Evolutionary conservation across 1,284 basidiomycete genomes (phyloP).

Genomic region (Chalciporus sp.): DNA sequence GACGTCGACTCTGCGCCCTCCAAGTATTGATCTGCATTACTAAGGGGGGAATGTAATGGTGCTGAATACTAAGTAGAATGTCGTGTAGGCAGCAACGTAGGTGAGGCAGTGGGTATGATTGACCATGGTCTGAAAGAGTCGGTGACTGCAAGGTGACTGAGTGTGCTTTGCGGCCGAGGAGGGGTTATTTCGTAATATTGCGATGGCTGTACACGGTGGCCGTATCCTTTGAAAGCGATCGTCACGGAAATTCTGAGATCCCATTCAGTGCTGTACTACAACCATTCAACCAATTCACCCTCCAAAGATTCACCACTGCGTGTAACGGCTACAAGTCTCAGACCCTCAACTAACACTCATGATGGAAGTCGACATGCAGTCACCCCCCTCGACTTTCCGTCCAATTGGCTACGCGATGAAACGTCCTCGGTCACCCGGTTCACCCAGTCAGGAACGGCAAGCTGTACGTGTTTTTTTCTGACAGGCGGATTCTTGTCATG

Average conservation of each 20-base stretch:
- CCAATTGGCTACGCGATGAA: slow-evolving; percentile 40
- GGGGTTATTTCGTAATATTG: too few species aligned
- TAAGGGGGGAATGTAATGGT: not conserved
- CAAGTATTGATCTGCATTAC: too few species aligned
- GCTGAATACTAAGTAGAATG: not conserved
- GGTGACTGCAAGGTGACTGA: too few species aligned
- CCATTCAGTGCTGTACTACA: not conserved
- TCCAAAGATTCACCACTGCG: not conserved
- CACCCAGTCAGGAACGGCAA: slow-evolving; percentile 50
- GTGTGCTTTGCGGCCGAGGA: too few species aligned
- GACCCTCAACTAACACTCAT: not conserved
- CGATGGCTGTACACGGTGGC: not conserved
- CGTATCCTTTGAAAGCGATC: not conserved
- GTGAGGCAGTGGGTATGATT: not conserved
- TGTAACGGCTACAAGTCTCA: not conserved
- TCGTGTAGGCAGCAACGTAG: not conserved
- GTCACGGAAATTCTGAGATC: not conserved
- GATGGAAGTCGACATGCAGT: slow-evolving; percentile 57
- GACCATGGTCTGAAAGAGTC: not conserved
- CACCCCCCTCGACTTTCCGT: slow-evolving; percentile 40
- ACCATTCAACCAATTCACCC: not conserved
- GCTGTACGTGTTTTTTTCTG: slow-evolving; percentile 40
- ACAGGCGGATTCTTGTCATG: not conserved
- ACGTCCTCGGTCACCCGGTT: slow-evolving; percentile 59
- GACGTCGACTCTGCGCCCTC: too few species aligned